A percentile compares a stretch with the other conserved stretches of the same genome.
Evolutionary conservation across 495 filamentous ascomycete species (phyloP).

Genomic region (Talaromyces proteolyticus): DNA sequence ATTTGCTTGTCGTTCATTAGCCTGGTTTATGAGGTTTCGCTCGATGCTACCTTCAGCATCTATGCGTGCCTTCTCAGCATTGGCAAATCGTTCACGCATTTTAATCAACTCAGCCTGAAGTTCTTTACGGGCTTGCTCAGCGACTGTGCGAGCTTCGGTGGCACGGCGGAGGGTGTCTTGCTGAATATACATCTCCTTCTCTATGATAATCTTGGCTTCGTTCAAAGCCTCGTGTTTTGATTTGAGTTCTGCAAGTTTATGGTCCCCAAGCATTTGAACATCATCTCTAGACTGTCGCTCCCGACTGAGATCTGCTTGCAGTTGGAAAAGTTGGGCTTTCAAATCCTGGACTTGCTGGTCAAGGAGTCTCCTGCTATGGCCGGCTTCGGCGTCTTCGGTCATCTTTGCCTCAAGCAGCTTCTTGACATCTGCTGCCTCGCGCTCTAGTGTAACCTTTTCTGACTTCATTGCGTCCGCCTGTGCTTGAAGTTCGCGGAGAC

Average conservation of each 20-base stretch:
- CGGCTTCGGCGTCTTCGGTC: slow-evolving; percentile 81
- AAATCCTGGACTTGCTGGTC: slow-evolving; percentile 84
- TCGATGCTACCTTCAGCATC: slow-evolving; percentile 78
- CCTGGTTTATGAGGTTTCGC: slow-evolving; percentile 67
- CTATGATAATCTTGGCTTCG: slow-evolving; percentile 92
- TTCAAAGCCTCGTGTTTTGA: slow-evolving; percentile 85
- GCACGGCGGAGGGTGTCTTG: slow-evolving; percentile 89
- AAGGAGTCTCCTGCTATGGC: slow-evolving; percentile 76
- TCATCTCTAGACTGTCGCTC: slow-evolving; percentile 96
- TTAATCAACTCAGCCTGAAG: slow-evolving; percentile 78
- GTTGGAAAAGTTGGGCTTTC: slow-evolving; percentile 75
- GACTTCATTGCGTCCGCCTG: slow-evolving; percentile 81
- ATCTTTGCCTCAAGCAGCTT: slow-evolving; percentile 80
- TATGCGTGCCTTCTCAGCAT: slow-evolving; percentile 77
- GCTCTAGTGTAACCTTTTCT: slow-evolving; percentile 75
- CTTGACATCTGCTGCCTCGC: slow-evolving; percentile 85
- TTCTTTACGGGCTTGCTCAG: slow-evolving; percentile 84
- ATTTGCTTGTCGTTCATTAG: slow-evolving; percentile 74
- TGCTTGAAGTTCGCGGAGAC: slow-evolving; percentile 79
- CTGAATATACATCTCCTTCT: slow-evolving; percentile 98
- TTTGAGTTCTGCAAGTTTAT: slow-evolving; percentile 74
- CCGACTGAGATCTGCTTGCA: slow-evolving; percentile 82
- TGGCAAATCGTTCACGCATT: slow-evolving; percentile 74
- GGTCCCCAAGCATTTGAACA: slow-evolving; percentile 84
- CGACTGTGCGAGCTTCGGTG: slow-evolving; percentile 68